Evolutionary conservation across 2,329 filamentous ascomycete genomes (phyloP), one percentile per base, ranked within the genome.

Genomic region (Trichophyton rubrum): DNA sequence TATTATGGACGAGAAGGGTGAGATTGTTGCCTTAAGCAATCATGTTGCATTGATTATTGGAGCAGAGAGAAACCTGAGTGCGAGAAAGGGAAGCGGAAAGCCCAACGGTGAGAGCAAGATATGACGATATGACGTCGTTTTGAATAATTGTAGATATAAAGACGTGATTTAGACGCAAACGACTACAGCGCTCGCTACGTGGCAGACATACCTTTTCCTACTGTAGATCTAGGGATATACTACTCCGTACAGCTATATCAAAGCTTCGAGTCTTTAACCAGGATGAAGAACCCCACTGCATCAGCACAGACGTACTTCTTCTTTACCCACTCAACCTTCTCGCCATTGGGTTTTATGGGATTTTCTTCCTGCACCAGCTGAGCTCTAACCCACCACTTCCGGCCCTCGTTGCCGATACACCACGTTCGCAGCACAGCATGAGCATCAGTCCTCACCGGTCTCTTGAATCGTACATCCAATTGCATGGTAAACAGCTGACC

Each of bases 11-110:
- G 79, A 79, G 40, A 68, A 72, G 1, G 84, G 84, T 0, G 84
- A 88, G 53, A 67, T 90, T 43, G 79, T 90, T 30, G 85, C 85
- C 1, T 67, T 89, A 63, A 85, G 83, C 68, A 80, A 85, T 66
- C 87, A 90, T 71, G 80, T 89, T 62, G 80, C 79, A 20, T 74
- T 90, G 68, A 80, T 86, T 33, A 67, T 90, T 53, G 78, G 78
- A 62, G 78, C 81, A n/a, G 79, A 79, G 66, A 81, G 86, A 66
- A 90, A 90, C 72, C 73, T 73, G n/a, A 77, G 81, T 41, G 75
- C 75, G 51, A 75, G 78, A 63, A 74, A 75, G 55, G 59, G 62
- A 22, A 64, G 61, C 59, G 62, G 62, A 49, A 63, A 62, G 57
- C 62, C 61, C 59, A 67, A 55, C 60, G 56, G 64, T 53, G 67